Conservation (phyloP, 352 stramenopile genomes). For the Phytophthora pluvialis region DNA sequence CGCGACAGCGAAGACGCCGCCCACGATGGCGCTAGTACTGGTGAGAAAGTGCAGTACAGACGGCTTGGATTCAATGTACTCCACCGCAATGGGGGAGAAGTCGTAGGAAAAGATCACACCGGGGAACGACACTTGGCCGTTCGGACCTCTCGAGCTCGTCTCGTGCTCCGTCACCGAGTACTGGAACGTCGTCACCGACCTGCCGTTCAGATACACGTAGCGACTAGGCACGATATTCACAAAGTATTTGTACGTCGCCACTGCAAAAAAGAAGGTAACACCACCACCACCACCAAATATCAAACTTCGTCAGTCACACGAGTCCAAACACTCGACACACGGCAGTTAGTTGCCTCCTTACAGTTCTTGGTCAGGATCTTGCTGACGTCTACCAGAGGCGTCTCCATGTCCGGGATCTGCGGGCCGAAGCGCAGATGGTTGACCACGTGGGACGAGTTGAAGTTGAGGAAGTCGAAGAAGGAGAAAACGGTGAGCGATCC, state of each 20-base stretch:
- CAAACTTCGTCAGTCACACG: not conserved
- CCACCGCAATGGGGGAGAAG: slow-evolving; percentile 89
- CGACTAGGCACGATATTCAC: slow-evolving; percentile 85
- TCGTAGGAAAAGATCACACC: slow-evolving; percentile 91
- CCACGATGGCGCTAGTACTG: slow-evolving; percentile 87
- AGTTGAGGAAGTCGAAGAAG: slow-evolving; percentile 89
- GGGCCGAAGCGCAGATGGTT: slow-evolving; percentile 83
- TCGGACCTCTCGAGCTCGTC: slow-evolving; percentile 45
- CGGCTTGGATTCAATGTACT: slow-evolving; percentile 88
- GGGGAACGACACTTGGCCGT: slow-evolving; percentile 73
- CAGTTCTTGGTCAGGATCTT: slow-evolving; percentile 86
- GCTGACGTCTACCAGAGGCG: slow-evolving; percentile 81
- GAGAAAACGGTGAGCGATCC: slow-evolving; percentile 88
- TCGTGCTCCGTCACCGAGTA: slow-evolving; percentile 91
- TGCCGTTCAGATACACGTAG: slow-evolving; percentile 84
- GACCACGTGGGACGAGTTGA: slow-evolving; percentile 88
- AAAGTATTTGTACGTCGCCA: slow-evolving; percentile 92
- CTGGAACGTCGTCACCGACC: slow-evolving; percentile 78
- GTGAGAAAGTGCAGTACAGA: slow-evolving; percentile 88
- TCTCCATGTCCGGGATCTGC: slow-evolving; percentile 86
- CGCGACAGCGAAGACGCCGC: slow-evolving; percentile 86
- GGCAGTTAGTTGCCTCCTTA: slow-evolving; percentile 27
- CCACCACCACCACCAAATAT: not conserved
- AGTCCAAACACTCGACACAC: not conserved
- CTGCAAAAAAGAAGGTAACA: slow-evolving; percentile 32